Conservation (phyloP, 495 filamentous ascomycete species). For the Tuber magnatum region DNA sequence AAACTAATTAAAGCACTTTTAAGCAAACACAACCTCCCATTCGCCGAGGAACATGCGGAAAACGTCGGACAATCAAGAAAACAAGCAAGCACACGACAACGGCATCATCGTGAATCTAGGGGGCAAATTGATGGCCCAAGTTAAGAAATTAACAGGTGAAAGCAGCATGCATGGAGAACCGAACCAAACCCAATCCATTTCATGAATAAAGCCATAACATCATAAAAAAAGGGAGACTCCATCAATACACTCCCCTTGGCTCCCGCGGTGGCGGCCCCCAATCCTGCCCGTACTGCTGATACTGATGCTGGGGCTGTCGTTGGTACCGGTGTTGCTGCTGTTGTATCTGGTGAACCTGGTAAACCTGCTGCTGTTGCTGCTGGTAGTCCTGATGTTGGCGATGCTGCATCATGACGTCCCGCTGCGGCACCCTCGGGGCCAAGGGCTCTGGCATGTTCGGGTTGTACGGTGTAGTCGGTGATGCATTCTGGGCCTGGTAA, state of each 20-base stretch:
- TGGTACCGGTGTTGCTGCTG: no score
- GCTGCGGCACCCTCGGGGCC: neutral
- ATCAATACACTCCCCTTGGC: neutral
- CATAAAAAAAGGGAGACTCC: neutral
- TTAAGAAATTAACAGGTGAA: neutral
- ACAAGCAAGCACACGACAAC: neutral
- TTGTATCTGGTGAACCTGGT: no score
- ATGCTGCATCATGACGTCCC: neutral
- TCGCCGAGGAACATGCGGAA: neutral
- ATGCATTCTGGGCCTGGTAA: neutral
- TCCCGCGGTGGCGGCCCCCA: neutral
- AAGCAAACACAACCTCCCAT: neutral
- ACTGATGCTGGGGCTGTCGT: neutral
- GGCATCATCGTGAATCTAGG: neutral
- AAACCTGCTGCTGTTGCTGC: no score
- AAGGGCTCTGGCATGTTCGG: no score
- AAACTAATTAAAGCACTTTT: neutral
- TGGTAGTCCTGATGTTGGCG: no score
- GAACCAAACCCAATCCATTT: neutral
- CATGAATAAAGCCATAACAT: neutral
- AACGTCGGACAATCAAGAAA: neutral
- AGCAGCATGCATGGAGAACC: neutral
- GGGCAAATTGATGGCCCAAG: neutral
- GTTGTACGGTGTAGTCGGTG: neutral
- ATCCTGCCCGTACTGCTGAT: neutral